Base-by-base conservation (phyloP, 208 protist genomes). In the Paratrypanosoma confusum region DNA sequence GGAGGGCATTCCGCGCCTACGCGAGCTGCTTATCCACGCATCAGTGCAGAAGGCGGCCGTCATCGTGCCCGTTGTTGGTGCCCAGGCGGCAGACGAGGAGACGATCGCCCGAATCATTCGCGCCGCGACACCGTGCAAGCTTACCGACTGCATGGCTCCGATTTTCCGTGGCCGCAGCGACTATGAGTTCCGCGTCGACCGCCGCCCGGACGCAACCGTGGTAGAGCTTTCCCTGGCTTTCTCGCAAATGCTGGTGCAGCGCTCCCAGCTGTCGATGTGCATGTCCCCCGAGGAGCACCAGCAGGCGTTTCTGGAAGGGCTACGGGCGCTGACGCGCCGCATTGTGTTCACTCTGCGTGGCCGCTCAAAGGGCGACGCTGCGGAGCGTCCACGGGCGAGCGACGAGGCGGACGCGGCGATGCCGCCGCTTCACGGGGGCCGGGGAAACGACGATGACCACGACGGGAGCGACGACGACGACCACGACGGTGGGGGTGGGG, bases 1-100 rank as follows among this genome's bases (percentile, higher is more conserved):
- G n/a, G 83, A 99, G 29, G 98, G 98, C 73, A 99, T 99, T 59
- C 98, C 97, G 22, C 90, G 98, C 55, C 71, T 99, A 35, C 71
- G 96, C 35, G 97, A 99, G 71, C 71, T 99, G 36, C 78, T 99
- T 25, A 99, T 99, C 71, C 95, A 96, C 39, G 97, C 93, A 14
- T 85, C 74, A 18, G 87, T 95, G 41, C 65, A 85, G 49, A 75
- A 84, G 31, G 67, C 76, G 20, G 81, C 81, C 11, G 72, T 95
- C 20, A 50, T 92, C 22, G 70, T 92, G 24, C 87, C 87, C n/a
- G 81, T 95, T n/a, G 57, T 74, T 42, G 61, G 65, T 24, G 73
- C 72, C 5, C 38, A 14, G 20, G 53, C 57, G 27, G 67, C 25
- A 7, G 82, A 94, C 48, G 76, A 87, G 62, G 57, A 27, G 3